Evolutionary conservation across 192 early-diverging fungal species (phyloP).

Genomic region (Coemansia javaensis): DNA sequence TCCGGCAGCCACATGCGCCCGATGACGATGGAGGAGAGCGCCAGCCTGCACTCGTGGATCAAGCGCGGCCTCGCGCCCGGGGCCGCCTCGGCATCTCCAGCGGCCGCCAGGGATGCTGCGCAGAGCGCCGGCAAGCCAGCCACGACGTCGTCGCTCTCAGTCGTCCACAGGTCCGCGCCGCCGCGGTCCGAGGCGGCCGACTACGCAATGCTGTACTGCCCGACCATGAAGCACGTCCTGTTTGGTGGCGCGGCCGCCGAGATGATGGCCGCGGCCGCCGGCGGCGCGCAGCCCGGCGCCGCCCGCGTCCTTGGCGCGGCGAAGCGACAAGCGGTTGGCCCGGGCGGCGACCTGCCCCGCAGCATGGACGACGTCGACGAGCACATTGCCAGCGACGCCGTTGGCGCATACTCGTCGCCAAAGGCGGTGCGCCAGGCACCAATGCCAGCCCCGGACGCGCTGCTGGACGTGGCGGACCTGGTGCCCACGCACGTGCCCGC

Average conservation of each 20-base stretch:
- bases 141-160: slow-evolving; percentile 16
- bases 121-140: background rate
- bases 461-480: background rate
- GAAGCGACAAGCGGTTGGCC: background rate
- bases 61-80: slow-evolving; percentile 11
- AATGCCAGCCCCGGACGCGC: slow-evolving; percentile 1
- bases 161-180: slow-evolving; percentile 4
- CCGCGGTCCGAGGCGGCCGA: background rate
- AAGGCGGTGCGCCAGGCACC: slow-evolving; percentile 1
- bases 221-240: slow-evolving; percentile 43
- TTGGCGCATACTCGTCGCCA: background rate
- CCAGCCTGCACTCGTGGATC: slow-evolving; percentile 41
- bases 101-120: background rate
- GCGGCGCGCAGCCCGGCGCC: background rate
- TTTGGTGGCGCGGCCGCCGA: slow-evolving; percentile 23
- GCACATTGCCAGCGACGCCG: background rate
- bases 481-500: too few relatives aligned
- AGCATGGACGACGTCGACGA: slow-evolving; percentile 22
- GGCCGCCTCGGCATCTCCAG: background rate
- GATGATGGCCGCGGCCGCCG: background rate
- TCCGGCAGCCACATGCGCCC: slow-evolving; percentile 26
- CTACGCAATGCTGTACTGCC: slow-evolving; percentile 49
- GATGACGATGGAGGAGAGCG: slow-evolving; percentile 47
- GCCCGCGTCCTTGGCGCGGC: slow-evolving; percentile 24
- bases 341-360: background rate